A percentile compares a stretch with the other conserved stretches of the same genome.
phyloP scores from a whole-genome alignment of 495 filamentous ascomycete genomes.

The Penicillium salamii region DNA sequence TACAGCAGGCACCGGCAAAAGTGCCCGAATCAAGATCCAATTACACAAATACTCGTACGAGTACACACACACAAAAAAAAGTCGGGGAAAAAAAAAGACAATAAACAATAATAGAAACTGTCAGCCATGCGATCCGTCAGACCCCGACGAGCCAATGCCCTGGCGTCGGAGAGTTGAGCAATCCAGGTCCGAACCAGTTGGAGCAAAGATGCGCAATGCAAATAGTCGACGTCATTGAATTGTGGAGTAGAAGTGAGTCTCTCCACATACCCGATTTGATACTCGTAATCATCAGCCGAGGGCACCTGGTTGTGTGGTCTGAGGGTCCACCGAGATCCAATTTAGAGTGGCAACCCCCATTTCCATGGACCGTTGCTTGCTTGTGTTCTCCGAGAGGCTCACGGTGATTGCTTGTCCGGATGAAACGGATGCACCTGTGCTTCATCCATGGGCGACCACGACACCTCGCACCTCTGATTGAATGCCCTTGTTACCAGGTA shows the following conservation, averaged over 20 bases:
- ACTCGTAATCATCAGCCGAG: too few relatives aligned
- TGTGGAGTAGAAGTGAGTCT: conserved; percentile 15
- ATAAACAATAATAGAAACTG: conserved; percentile 9
- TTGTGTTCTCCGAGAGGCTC: neutral
- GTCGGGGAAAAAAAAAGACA: conserved; percentile 9
- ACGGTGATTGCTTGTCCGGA: neutral
- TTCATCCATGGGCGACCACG: neutral
- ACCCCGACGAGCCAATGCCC: conserved; percentile 3
- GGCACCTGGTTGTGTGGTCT: too few relatives aligned
- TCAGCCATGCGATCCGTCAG: conserved; percentile 3
- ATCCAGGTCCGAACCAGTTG: conserved; percentile 20
- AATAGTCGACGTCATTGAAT: conserved; percentile 21
- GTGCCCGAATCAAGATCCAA: too few relatives aligned
- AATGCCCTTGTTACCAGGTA: neutral
- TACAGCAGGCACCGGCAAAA: too few relatives aligned
- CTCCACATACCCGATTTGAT: conserved; percentile 8
- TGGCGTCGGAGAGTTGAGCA: conserved; percentile 7
- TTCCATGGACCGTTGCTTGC: neutral
- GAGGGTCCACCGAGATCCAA: too few relatives aligned
- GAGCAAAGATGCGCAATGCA: conserved; percentile 12
- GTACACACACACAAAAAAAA: conserved; percentile 1
- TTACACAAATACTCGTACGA: neutral
- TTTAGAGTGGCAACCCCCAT: conserved; percentile 1
- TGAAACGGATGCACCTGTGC: neutral
- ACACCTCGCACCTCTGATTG: neutral